These are phyloP conservation scores for Mycena filopes DNA, from an alignment of 768 basidiomycete species.

Conservation along the genomic window DNA sequence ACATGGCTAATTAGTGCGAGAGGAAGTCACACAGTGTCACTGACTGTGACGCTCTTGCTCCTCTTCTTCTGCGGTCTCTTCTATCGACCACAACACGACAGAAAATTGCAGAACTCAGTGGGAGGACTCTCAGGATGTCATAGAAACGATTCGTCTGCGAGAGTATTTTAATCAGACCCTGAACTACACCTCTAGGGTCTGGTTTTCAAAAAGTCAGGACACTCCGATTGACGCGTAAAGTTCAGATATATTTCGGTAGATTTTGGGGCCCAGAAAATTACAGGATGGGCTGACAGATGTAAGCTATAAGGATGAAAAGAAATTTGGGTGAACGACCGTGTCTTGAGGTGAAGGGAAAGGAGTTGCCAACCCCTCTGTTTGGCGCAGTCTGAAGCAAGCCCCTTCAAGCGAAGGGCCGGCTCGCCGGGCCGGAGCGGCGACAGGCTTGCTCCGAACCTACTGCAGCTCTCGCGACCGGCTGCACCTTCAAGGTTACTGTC, in stretches of 20 bases:
- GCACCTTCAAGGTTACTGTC: slow-evolving; percentile 56
- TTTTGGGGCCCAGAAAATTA: too few species aligned
- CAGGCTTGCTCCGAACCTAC: too few species aligned
- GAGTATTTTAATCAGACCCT: background rate
- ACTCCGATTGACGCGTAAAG: too few species aligned
- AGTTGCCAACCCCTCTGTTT: too few species aligned
- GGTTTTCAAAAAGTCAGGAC: background rate
- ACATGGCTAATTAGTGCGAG: background rate
- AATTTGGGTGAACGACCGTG: background rate
- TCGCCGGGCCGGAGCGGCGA: too few species aligned
- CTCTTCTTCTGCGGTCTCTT: background rate
- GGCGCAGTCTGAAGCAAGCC: too few species aligned
- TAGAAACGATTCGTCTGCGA: background rate
- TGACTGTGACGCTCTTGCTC: background rate
- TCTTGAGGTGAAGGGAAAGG: background rate
- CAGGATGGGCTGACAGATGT: background rate
- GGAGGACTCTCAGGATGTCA: background rate
- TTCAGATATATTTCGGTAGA: too few species aligned
- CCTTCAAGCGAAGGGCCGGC: too few species aligned
- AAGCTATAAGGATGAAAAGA: background rate
- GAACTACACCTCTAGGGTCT: background rate
- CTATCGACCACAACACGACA: background rate
- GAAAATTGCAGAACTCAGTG: background rate
- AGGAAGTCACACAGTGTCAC: background rate
- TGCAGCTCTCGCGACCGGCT: slow-evolving; percentile 76